phyloP scores from a whole-genome alignment of 148 eudicot species.

The Dysphania ambrosioides region DNA sequence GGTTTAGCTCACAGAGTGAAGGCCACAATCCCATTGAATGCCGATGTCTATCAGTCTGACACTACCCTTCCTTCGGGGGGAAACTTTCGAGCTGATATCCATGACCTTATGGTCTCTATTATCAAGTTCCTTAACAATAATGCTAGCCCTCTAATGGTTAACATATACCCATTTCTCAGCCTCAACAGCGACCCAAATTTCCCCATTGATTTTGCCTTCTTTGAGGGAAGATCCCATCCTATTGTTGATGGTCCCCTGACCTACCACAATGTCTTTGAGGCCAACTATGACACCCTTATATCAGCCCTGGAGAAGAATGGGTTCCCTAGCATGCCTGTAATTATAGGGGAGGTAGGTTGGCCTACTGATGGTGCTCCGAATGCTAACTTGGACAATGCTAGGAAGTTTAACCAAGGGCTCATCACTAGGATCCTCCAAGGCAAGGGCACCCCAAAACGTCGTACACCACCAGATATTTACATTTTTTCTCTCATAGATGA shows the following conservation, averaged over 20 bases:
- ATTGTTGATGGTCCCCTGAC: conserved; percentile 64
- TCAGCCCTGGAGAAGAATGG: conserved; percentile 76
- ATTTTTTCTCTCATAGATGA: conserved; percentile 70
- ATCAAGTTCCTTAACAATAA: conserved; percentile 59
- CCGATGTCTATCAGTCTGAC: conserved; percentile 69
- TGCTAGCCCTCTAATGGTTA: conserved; percentile 56
- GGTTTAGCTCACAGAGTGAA: conserved; percentile 74
- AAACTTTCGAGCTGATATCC: conserved; percentile 67
- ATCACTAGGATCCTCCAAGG: conserved; percentile 51
- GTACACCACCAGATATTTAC: conserved; percentile 66
- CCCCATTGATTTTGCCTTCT: conserved; percentile 83
- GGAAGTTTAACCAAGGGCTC: conserved; percentile 72
- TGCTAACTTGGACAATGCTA: conserved; percentile 59
- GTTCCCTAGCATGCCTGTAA: conserved; percentile 48
- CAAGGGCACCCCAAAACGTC: conserved; percentile 73
- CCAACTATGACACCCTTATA: conserved; percentile 85
- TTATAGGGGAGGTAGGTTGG: conserved; percentile 98
- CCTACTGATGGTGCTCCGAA: conserved; percentile 69
- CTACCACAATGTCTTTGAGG: conserved; percentile 83
- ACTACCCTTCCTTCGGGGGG: conserved; percentile 74
- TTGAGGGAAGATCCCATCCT: conserved; percentile 56
- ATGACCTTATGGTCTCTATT: conserved; percentile 59
- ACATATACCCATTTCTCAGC: conserved; percentile 94
- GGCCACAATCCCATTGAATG: conserved; percentile 81
- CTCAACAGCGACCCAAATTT: conserved; percentile 79